A percentile compares a stretch with the other conserved stretches of the same genome.
These are phyloP conservation scores for Diospyros lotus DNA, from an alignment of 148 eudicot genomes.

Conservation along the genomic window DNA sequence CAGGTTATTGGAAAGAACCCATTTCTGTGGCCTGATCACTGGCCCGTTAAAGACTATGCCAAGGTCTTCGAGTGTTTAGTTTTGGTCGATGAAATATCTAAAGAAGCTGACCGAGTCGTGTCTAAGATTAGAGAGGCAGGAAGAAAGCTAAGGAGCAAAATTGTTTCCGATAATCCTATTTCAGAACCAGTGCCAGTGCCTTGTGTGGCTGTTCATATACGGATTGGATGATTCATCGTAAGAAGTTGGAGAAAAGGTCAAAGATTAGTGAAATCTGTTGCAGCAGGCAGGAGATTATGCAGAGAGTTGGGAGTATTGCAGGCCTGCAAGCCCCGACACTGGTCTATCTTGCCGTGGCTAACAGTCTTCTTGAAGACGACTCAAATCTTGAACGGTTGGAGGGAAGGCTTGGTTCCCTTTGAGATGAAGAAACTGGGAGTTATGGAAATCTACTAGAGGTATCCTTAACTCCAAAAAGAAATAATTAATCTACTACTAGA, in stretches of 20 bases:
- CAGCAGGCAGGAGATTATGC: conserved; percentile 74
- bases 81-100: conserved; percentile 64
- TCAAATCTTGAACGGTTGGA: conserved; percentile 66
- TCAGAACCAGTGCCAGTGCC: conserved; percentile 30
- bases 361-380: conserved; percentile 73
- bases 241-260: conserved; percentile 66
- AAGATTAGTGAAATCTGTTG: conserved; percentile 72
- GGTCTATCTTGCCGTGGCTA: conserved; percentile 87
- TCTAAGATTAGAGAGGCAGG: conserved; percentile 60
- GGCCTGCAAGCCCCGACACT: conserved; percentile 48
- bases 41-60: conserved; percentile 89
- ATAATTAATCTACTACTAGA: too few species aligned
- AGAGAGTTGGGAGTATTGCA: conserved; percentile 64
- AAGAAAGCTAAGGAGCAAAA: conserved; percentile 2
- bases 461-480: conserved; percentile 45
- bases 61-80: conserved; percentile 74
- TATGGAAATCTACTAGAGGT: conserved; percentile 51
- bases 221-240: conserved; percentile 96
- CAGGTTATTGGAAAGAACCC: conserved; percentile 75
- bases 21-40: conserved; percentile 97
- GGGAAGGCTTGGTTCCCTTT: conserved; percentile 58
- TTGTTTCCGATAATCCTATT: conserved; percentile 6
- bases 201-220: conserved; percentile 89
- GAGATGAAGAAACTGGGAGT: conserved; percentile 87
- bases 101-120: conserved; percentile 77